phyloP scores from a whole-genome alignment of 2,329 filamentous ascomycete species.

The Polychaeton citri region DNA sequence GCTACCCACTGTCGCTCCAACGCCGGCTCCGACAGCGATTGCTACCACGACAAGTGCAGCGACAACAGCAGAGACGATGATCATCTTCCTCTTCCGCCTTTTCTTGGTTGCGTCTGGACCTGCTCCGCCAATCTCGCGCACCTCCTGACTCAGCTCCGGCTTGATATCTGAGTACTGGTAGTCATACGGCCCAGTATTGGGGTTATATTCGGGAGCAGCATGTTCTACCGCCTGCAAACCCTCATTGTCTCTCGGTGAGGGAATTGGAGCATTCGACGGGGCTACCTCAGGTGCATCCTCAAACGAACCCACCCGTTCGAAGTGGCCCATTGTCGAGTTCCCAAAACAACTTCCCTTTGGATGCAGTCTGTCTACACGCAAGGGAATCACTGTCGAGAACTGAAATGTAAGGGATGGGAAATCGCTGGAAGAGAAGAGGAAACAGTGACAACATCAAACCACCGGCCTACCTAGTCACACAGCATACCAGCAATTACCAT shows the following conservation, averaged over 20 bases:
- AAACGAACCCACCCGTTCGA: too few species aligned
- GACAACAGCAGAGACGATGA: not conserved
- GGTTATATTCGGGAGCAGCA: not conserved
- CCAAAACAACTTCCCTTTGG: too few species aligned
- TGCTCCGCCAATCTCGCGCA: not conserved
- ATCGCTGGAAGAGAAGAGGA: too few species aligned
- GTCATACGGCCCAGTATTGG: not conserved
- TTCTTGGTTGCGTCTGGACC: not conserved
- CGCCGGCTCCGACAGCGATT: not conserved
- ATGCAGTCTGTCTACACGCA: too few species aligned
- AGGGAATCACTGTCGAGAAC: too few species aligned
- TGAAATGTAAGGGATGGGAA: too few species aligned
- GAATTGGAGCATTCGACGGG: not conserved
- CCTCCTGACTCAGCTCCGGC: not conserved
- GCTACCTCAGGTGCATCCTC: not conserved
- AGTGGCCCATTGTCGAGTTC: too few species aligned
- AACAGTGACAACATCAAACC: too few species aligned
- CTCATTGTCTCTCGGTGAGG: not conserved
- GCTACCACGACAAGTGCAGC: not conserved
- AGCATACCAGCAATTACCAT: too few species aligned
- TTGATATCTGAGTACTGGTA: not conserved
- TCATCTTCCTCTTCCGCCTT: not conserved
- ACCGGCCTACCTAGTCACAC: too few species aligned
- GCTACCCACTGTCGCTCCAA: not conserved
- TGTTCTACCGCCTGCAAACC: not conserved